A percentile compares a stretch with the other conserved stretches of the same genome.
Conservation (phyloP, 306 rosid species). For the Ormosia semicastrata region DNA sequence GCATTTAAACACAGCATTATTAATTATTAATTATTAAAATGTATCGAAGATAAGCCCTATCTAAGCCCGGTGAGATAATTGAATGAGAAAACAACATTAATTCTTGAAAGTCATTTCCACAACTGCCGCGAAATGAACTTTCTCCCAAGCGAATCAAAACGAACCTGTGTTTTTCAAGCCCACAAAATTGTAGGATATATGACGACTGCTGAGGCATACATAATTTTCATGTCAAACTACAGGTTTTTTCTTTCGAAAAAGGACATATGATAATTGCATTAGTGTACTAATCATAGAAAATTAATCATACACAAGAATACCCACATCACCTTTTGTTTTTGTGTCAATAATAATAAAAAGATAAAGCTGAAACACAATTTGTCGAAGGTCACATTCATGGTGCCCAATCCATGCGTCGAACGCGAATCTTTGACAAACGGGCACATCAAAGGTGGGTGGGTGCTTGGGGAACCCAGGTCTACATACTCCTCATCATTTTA, state of each 20-base stretch:
- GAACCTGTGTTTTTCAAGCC: not conserved
- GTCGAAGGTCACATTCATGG: conserved; percentile 41
- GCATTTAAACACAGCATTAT: no score
- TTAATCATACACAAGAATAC: conserved; percentile 10
- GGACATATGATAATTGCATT: conserved; percentile 39
- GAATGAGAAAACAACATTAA: not conserved
- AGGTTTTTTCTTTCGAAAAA: not conserved
- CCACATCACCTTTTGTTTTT: not conserved
- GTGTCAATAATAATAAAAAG: conserved; percentile 16
- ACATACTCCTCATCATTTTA: conserved; percentile 37
- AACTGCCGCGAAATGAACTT: not conserved
- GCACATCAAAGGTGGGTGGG: conserved; percentile 15
- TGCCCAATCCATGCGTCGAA: conserved; percentile 35
- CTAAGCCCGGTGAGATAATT: no score
- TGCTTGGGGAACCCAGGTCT: conserved; percentile 30
- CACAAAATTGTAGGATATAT: not conserved
- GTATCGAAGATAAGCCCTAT: no score
- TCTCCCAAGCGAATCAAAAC: not conserved
- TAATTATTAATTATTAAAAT: no score
- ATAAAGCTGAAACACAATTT: conserved; percentile 24
- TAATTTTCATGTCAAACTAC: conserved; percentile 18
- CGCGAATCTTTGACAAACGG: conserved; percentile 55
- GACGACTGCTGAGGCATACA: not conserved
- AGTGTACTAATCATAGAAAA: conserved; percentile 27
- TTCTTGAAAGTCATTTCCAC: not conserved